phyloP scores from a whole-genome alignment of 1,284 basidiomycete species.

The Trichosporon inkin region DNA sequence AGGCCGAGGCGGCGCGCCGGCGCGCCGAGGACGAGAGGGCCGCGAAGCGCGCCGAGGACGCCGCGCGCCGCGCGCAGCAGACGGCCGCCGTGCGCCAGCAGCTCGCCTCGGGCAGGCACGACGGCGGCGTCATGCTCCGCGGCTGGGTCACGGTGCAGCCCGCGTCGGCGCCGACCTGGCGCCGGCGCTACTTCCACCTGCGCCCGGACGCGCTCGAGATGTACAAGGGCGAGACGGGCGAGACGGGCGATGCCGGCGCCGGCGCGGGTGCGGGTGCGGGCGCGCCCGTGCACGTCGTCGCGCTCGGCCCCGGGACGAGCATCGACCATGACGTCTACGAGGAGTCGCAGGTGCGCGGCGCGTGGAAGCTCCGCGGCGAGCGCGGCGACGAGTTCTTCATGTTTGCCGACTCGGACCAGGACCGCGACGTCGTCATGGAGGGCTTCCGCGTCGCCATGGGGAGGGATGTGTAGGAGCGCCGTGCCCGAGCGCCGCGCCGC shows the following conservation, averaged over 20 bases:
- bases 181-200: constrained; percentile 43
- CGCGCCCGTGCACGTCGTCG: constrained; percentile 5
- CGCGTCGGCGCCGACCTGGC: constrained; percentile 36
- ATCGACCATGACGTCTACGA: constrained; percentile 30
- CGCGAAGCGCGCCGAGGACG: constrained; percentile 5
- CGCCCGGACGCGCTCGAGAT: constrained; percentile 31
- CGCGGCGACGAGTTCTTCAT: constrained; percentile 40
- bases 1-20: neutral
- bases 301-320: neutral
- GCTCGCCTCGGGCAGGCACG: constrained; percentile 15
- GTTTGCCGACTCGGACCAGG: constrained; percentile 42
- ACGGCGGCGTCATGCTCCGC: constrained; percentile 42
- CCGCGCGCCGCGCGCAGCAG: constrained; percentile 8
- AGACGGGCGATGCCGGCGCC: no score
- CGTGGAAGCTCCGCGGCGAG: constrained; percentile 36
- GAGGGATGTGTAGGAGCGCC: no score
- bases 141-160: constrained; percentile 47
- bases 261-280: no score
- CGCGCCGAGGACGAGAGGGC: neutral
- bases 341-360: constrained; percentile 43
- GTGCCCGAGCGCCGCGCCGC: no score
- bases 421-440: constrained; percentile 39
- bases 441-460: constrained; percentile 20
- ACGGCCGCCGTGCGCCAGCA: constrained; percentile 13
- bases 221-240: constrained; percentile 30